These are phyloP conservation scores for Erythrophleum ivorense DNA, from an alignment of 331 rosid genomes.

Conservation along the genomic window DNA sequence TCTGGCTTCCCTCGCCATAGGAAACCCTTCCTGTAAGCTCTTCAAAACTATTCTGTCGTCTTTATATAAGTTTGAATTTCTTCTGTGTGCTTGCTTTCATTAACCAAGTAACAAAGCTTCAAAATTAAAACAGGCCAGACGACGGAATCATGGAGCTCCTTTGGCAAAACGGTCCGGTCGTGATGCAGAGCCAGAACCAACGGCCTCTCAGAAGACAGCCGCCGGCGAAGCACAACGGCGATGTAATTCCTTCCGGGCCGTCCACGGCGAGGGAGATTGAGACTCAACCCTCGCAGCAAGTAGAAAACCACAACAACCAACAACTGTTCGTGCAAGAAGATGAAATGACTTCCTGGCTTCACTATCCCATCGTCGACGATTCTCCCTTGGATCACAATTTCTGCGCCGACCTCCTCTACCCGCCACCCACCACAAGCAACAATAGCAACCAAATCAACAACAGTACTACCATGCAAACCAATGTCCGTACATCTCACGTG, in stretches of 20 bases:
- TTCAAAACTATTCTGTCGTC: background rate
- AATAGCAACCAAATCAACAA: slow-evolving; percentile 17
- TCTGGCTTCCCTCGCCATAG: slow-evolving; percentile 41
- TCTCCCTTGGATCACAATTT: slow-evolving; percentile 58
- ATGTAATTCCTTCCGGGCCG: slow-evolving; percentile 40
- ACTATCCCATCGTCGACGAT: slow-evolving; percentile 68
- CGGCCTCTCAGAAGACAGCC: slow-evolving; percentile 52
- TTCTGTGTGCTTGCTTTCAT: too few relatives aligned
- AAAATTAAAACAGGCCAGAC: slow-evolving; percentile 52
- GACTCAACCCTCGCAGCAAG: slow-evolving; percentile 38
- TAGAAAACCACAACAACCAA: slow-evolving; percentile 32
- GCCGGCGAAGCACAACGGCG: slow-evolving; percentile 33
- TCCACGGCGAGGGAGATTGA: slow-evolving; percentile 43
- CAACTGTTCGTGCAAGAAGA: slow-evolving; percentile 75
- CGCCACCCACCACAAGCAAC: background rate
- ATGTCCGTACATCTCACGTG: slow-evolving; percentile 5
- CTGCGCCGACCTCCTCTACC: slow-evolving; percentile 56
- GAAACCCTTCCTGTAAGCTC: slow-evolving; percentile 54
- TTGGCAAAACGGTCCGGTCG: slow-evolving; percentile 86
- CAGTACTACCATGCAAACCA: slow-evolving; percentile 7
- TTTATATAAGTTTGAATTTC: background rate
- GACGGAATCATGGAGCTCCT: slow-evolving; percentile 78
- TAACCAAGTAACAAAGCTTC: background rate
- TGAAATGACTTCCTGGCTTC: slow-evolving; percentile 82
- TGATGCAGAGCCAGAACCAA: slow-evolving; percentile 70